Percentiles rank a stretch among this genome's conserved stretches.
phyloP scores from a whole-genome alignment of 2,329 filamentous ascomycete genomes.

The Aureobasidium pullulans region DNA sequence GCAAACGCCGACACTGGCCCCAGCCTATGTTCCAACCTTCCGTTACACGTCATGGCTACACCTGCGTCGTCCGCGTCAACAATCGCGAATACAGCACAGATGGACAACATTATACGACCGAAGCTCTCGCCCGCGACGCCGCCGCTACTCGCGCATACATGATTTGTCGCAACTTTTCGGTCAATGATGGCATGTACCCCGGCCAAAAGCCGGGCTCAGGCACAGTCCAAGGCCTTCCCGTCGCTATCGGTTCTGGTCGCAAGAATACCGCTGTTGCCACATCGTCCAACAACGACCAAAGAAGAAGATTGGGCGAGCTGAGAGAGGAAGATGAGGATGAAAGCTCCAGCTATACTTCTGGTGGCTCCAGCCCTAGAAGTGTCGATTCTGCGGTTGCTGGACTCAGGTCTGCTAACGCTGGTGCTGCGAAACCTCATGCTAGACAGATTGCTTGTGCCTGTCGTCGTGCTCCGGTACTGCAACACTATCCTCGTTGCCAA shows the following conservation, averaged over 20 bases:
- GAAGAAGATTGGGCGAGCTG: not conserved
- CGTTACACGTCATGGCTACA: conserved; percentile 66
- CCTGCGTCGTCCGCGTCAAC: conserved; percentile 88
- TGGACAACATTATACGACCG: conserved; percentile 65
- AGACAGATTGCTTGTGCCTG: conserved; percentile 1
- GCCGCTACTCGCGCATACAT: conserved; percentile 94
- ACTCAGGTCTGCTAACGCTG: not conserved
- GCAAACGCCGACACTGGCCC: conserved; percentile 87
- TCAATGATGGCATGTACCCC: conserved; percentile 85
- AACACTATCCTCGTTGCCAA: not conserved
- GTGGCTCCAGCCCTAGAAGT: not conserved
- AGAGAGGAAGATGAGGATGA: conserved; percentile 6
- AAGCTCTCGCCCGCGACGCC: conserved; percentile 79
- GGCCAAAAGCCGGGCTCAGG: conserved; percentile 45
- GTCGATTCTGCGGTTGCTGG: conserved; percentile 9
- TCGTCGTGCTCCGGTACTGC: not conserved
- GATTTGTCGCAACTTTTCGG: conserved; percentile 95
- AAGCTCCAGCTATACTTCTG: conserved; percentile 3
- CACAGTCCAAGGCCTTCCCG: conserved; percentile 49
- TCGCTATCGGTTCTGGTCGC: conserved; percentile 56
- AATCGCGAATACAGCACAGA: conserved; percentile 95
- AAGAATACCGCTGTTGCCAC: conserved; percentile 14
- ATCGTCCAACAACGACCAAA: not conserved
- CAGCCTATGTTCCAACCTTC: conserved; percentile 84
- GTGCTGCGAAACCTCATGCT: not conserved